Conservation (phyloP, 2,329 filamentous ascomycete species). For the Venturia oleaginea region DNA sequence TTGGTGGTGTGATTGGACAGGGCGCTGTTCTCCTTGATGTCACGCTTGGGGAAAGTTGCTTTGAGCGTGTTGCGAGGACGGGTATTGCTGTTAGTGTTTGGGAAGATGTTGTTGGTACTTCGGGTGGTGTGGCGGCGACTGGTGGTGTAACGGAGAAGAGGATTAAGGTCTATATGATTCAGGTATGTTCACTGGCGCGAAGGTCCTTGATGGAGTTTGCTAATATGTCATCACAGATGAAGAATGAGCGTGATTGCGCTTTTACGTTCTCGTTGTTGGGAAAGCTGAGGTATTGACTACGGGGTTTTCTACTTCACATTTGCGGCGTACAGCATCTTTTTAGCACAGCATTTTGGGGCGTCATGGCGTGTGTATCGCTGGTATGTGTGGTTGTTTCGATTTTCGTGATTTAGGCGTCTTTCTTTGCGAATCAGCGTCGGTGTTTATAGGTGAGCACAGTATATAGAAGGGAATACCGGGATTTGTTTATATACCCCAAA, state of each 20-base stretch:
- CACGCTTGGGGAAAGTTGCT: constrained; percentile 74
- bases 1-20: constrained; percentile 19
- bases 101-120: constrained; percentile 43
- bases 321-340: not conserved
- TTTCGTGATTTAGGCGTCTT: not conserved
- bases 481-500: not conserved
- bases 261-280: constrained; percentile 41
- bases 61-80: constrained; percentile 71
- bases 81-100: constrained; percentile 86
- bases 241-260: constrained; percentile 38
- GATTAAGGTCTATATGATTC: constrained; percentile 56
- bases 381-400: not conserved
- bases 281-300: constrained; percentile 43
- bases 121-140: constrained; percentile 44
- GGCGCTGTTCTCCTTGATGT: constrained; percentile 68
- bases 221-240: constrained; percentile 26
- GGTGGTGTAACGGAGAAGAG: constrained; percentile 48
- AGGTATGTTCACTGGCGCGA: constrained; percentile 29
- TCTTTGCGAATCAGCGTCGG: not conserved
- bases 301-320: not conserved
- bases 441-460: not conserved
- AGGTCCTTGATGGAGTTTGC: not conserved
- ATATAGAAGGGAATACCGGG: not conserved
- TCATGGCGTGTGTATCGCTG: not conserved
- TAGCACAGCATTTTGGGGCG: not conserved